Conservation (phyloP, 2,329 filamentous ascomycete genomes). For the Pseudovirgaria hyperparasitica region DNA sequence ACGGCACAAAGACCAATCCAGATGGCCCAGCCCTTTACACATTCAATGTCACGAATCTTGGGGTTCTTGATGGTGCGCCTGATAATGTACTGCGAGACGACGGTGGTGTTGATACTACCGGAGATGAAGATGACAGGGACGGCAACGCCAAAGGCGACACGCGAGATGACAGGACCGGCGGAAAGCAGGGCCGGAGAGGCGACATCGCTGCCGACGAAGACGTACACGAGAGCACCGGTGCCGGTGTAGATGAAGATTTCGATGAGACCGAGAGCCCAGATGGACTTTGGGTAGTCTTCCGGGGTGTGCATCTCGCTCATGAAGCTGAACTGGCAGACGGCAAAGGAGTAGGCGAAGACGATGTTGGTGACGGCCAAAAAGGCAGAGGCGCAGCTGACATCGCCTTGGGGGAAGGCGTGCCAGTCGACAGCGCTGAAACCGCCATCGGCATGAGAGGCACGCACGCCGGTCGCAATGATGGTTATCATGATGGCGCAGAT, state of each 20-base stretch:
- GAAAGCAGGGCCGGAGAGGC: slow-evolving; percentile 55
- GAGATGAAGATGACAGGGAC: slow-evolving; percentile 62
- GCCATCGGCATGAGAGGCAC: slow-evolving; percentile 18
- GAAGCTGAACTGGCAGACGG: slow-evolving; percentile 57
- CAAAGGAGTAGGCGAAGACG: slow-evolving; percentile 32
- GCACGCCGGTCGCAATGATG: slow-evolving; percentile 50
- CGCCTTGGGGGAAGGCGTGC: slow-evolving; percentile 19
- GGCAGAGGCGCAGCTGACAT: slow-evolving; percentile 53
- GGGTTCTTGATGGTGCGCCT: slow-evolving; percentile 47
- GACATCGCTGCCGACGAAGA: slow-evolving; percentile 50
- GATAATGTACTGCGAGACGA: slow-evolving; percentile 54
- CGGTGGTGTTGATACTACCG: slow-evolving; percentile 58
- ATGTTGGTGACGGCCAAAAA: slow-evolving; percentile 26
- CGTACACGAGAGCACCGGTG: slow-evolving; percentile 56
- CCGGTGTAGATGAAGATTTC: slow-evolving; percentile 52
- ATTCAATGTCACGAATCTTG: slow-evolving; percentile 31
- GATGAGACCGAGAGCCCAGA: slow-evolving; percentile 43
- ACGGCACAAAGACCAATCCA: slow-evolving; percentile 46
- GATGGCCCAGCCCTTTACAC: slow-evolving; percentile 27
- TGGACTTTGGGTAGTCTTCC: slow-evolving; percentile 44
- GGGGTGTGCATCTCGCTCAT: slow-evolving; percentile 55
- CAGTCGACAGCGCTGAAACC: slow-evolving; percentile 18
- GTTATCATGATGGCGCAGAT: slow-evolving; percentile 52
- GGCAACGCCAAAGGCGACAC: slow-evolving; percentile 59
- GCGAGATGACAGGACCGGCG: slow-evolving; percentile 44